These are phyloP conservation scores for Tricholoma hemisulphureum DNA, from an alignment of 768 basidiomycete genomes.

Conservation along the genomic window DNA sequence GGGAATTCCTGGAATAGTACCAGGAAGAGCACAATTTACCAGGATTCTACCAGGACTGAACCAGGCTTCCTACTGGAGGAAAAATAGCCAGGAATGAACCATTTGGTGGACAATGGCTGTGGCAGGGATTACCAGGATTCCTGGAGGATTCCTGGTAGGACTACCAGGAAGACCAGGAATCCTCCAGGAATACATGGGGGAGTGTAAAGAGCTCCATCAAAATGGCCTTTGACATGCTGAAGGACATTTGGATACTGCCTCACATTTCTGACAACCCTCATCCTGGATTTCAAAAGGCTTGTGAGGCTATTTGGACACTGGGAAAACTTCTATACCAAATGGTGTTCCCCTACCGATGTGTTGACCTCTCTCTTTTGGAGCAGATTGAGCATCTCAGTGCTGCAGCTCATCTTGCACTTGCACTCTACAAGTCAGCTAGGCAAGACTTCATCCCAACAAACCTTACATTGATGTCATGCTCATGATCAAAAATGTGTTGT, in stretches of 20 bases:
- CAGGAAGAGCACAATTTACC: too few species aligned
- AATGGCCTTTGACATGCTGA: conserved; percentile 22
- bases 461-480: conserved; percentile 33
- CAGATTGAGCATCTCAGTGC: conserved; percentile 32
- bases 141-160: too few species aligned
- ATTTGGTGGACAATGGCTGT: too few species aligned
- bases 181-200: too few species aligned
- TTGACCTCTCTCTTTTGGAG: conserved; percentile 26
- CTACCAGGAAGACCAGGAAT: too few species aligned
- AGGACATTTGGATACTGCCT: conserved; percentile 22
- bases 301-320: conserved; percentile 20
- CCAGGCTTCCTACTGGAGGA: too few species aligned
- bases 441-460: conserved; percentile 6
- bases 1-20: too few species aligned
- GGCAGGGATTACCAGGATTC: too few species aligned
- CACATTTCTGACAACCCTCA: neutral
- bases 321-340: conserved; percentile 25
- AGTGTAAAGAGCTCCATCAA: too few species aligned
- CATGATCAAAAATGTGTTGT: conserved; percentile 38
- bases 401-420: conserved; percentile 24
- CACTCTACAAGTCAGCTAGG: neutral
- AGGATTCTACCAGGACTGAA: too few species aligned
- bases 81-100: too few species aligned
- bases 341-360: conserved; percentile 26
- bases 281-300: conserved; percentile 15